These are phyloP conservation scores for Termitomyces sp. DNA, from an alignment of 768 basidiomycete genomes.

Conservation along the genomic window DNA sequence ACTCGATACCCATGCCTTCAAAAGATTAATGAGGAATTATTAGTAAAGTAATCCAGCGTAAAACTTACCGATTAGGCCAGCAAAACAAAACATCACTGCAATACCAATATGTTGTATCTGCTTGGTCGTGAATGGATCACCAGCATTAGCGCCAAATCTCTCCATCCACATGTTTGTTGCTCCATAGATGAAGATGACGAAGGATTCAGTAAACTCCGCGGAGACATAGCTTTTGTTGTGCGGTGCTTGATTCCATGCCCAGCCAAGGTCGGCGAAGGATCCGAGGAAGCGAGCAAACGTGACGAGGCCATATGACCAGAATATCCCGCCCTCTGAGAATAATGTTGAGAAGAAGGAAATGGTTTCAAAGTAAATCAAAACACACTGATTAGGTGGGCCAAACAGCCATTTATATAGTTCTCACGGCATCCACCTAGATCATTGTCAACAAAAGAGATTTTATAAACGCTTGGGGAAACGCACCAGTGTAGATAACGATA, in stretches of 20 bases:
- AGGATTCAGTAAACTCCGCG: conserved; percentile 75
- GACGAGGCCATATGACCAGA: conserved; percentile 86
- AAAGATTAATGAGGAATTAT: neutral
- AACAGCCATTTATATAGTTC: conserved; percentile 72
- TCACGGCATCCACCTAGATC: conserved; percentile 68
- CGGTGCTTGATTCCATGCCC: conserved; percentile 89
- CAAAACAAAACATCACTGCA: conserved; percentile 96
- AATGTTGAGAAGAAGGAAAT: conserved; percentile 6
- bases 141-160: conserved; percentile 76
- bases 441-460: neutral
- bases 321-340: conserved; percentile 75
- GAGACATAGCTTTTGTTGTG: conserved; percentile 40
- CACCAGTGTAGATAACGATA: conserved; percentile 73
- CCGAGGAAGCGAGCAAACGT: conserved; percentile 95
- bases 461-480: conserved; percentile 1
- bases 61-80: conserved; percentile 63
- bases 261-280: conserved; percentile 78
- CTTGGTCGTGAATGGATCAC: conserved; percentile 84
- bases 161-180: conserved; percentile 97
- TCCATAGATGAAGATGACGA: conserved; percentile 84
- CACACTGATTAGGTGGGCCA: conserved; percentile 90
- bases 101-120: conserved; percentile 93
- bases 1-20: conserved; percentile 79
- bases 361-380: conserved; percentile 9
- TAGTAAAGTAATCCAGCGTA: neutral